phyloP scores from a whole-genome alignment of 2,329 filamentous ascomycete species.

The Alternaria angustiovoidea region DNA sequence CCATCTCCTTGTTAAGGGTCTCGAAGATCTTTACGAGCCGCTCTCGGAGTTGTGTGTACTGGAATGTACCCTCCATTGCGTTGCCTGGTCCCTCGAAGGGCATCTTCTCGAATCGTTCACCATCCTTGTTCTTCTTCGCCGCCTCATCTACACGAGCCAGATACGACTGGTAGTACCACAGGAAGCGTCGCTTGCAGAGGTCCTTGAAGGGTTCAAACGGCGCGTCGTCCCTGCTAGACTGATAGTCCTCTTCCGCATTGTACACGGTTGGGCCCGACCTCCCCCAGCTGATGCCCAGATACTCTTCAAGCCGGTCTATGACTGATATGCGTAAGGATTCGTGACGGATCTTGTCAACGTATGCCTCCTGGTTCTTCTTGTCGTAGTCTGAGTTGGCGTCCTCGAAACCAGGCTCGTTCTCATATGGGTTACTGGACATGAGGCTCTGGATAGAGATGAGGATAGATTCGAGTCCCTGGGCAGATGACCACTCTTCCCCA shows the following conservation, averaged over 20 bases:
- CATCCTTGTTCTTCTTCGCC: slow-evolving; percentile 67
- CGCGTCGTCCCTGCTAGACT: slow-evolving; percentile 59
- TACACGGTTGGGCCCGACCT: slow-evolving; percentile 53
- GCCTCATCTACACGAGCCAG: slow-evolving; percentile 73
- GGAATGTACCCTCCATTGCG: slow-evolving; percentile 84
- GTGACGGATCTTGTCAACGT: slow-evolving; percentile 89
- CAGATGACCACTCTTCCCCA: slow-evolving; percentile 95
- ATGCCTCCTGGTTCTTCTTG: slow-evolving; percentile 76
- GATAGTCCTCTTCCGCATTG: slow-evolving; percentile 61
- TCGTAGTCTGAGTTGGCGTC: slow-evolving; percentile 72
- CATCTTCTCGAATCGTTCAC: slow-evolving; percentile 76
- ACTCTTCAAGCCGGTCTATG: slow-evolving; percentile 82
- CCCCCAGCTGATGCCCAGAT: slow-evolving; percentile 68
- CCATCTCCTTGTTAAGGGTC: slow-evolving; percentile 75
- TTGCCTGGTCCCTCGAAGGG: slow-evolving; percentile 84
- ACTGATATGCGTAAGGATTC: slow-evolving; percentile 88
- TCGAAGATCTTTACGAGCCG: slow-evolving; percentile 74
- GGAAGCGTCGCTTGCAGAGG: slow-evolving; percentile 86
- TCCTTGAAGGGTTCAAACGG: slow-evolving; percentile 89
- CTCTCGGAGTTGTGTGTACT: slow-evolving; percentile 76
- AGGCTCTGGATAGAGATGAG: slow-evolving; percentile 95
- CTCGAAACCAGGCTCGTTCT: slow-evolving; percentile 95
- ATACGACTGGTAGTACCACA: slow-evolving; percentile 97
- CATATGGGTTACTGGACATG: slow-evolving; percentile 92
- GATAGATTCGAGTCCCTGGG: slow-evolving; percentile 93